Percentiles rank a stretch among this genome's conserved stretches.
Evolutionary conservation across 345 rosid species (phyloP).

Genomic region (Boechera retrofracta): DNA sequence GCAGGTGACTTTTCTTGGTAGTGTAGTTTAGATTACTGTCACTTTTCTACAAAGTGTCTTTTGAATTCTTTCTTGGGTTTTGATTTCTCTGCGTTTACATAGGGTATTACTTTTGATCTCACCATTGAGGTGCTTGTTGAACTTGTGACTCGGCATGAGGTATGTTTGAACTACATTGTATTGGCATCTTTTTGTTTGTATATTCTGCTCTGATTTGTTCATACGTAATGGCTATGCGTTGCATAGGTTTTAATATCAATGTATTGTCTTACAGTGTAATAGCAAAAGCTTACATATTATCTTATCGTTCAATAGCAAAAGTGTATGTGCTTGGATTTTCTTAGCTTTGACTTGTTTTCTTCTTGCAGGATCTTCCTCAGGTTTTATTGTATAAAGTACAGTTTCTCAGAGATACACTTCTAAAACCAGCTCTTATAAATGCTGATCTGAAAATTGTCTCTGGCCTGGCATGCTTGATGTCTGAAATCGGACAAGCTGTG

Average conservation of each 20-base stretch:
- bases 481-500: slow-evolving; percentile 97
- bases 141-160: slow-evolving; percentile 89
- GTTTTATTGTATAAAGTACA: slow-evolving; percentile 77
- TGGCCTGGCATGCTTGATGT: slow-evolving; percentile 89
- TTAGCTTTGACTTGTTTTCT: slow-evolving; percentile 31
- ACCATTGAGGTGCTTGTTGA: slow-evolving; percentile 93
- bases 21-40: slow-evolving; percentile 17
- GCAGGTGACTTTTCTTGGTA: slow-evolving; percentile 56
- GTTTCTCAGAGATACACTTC: slow-evolving; percentile 78
- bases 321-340: background rate
- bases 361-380: slow-evolving; percentile 84
- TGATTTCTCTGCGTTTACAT: slow-evolving; percentile 32
- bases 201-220: background rate
- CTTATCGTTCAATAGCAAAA: background rate
- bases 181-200: slow-evolving; percentile 11
- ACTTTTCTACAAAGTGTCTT: slow-evolving; percentile 1
- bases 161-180: slow-evolving; percentile 39
- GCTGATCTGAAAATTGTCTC: slow-evolving; percentile 76
- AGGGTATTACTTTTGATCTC: slow-evolving; percentile 85
- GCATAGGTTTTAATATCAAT: background rate
- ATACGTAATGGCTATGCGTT: background rate
- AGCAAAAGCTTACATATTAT: background rate
- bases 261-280: background rate
- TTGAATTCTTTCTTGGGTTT: slow-evolving; percentile 18
- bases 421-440: slow-evolving; percentile 73